Evolutionary conservation across 345 rosid species (phyloP), one percentile per base, ranked within the genome.

Genomic region (Carallia pectinifolia): DNA sequence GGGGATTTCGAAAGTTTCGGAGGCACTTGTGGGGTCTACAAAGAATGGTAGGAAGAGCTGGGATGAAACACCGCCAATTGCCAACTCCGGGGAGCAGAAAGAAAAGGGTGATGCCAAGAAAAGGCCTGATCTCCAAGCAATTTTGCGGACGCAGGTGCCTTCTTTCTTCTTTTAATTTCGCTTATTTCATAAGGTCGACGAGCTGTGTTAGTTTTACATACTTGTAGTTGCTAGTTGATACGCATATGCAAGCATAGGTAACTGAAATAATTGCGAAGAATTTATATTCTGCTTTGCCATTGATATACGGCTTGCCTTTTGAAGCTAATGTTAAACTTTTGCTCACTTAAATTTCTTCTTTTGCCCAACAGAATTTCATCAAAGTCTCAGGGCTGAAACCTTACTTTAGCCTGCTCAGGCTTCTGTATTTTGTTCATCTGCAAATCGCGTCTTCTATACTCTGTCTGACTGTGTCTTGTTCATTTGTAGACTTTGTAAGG

Each of bases 111-210:
- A 66, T 19, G 78, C 52, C n/a, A 88, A 78, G 82, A 81, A 71
- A 68, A 94, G 85, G 64, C 87, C 84, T 0, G 86, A 90, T 76
- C 70, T 77, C 34, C 86, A 85, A 79, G 84, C 93, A 17, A 90
- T 91, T 82, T 76, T 94, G 84, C 85, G 97, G 59, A 90, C 97
- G 68, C 99, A 89, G 94, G 98, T 89, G 75, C 62, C 33, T 62
- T 23, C 12, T 37, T 62, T 23, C 7, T 37, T 1, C 59, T 13
- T 30, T 29, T 44, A 16, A n/a, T 56, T 54, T 19, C 15, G 47
- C 4, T 9, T 33, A 40, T 47, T n/a, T 4, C 18, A 4, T 39
- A 31, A 56, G 29, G n/a, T 50, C 7, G 30, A 33, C 4, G 17
- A 8, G 58, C 29, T 53, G 27, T n/a, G 58, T n/a, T 54, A 18